Evolutionary conservation across 2,329 filamentous ascomycete species (phyloP).

Genomic region (Paracamarosporium sp.): DNA sequence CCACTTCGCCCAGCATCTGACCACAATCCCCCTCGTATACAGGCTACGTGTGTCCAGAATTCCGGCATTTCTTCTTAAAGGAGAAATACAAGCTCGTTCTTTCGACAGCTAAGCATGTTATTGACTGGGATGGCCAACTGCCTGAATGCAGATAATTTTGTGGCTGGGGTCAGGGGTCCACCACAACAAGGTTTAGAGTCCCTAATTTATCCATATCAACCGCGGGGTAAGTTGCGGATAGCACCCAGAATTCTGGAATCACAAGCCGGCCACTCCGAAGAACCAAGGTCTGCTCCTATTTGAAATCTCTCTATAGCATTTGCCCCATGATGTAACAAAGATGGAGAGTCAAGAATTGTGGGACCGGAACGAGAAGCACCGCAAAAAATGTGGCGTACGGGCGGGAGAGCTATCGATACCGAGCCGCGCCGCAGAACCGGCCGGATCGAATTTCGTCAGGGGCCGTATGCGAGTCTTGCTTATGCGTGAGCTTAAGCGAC

Average conservation of each 20-base stretch:
- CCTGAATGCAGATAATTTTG: slow-evolving; percentile 9
- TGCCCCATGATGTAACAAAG: not conserved
- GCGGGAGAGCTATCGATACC: not conserved
- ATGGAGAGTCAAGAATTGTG: not conserved
- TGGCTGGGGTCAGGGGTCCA: slow-evolving; percentile 6
- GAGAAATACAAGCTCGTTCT: slow-evolving; percentile 12
- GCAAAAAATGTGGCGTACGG: not conserved
- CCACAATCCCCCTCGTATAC: not conserved
- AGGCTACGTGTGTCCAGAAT: slow-evolving; percentile 12
- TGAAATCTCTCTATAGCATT: not conserved
- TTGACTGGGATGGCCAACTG: not conserved
- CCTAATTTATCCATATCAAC: slow-evolving; percentile 42
- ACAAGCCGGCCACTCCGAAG: slow-evolving; percentile 4
- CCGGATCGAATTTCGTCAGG: not conserved
- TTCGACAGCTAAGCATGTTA: not conserved
- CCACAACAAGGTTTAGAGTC: not conserved
- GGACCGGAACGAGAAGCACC: not conserved
- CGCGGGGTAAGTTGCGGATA: slow-evolving; percentile 26
- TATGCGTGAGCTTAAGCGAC: not conserved
- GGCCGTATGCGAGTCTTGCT: too few relatives aligned
- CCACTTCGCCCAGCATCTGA: not conserved
- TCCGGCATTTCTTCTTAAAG: slow-evolving; percentile 12
- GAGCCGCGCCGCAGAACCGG: not conserved
- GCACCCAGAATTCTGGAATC: not conserved
- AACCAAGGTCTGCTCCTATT: not conserved